Percentiles rank a stretch among this genome's conserved stretches.
Evolutionary conservation across 148 eudicot genomes (phyloP).

Genomic region (Rhododendron henanense): DNA sequence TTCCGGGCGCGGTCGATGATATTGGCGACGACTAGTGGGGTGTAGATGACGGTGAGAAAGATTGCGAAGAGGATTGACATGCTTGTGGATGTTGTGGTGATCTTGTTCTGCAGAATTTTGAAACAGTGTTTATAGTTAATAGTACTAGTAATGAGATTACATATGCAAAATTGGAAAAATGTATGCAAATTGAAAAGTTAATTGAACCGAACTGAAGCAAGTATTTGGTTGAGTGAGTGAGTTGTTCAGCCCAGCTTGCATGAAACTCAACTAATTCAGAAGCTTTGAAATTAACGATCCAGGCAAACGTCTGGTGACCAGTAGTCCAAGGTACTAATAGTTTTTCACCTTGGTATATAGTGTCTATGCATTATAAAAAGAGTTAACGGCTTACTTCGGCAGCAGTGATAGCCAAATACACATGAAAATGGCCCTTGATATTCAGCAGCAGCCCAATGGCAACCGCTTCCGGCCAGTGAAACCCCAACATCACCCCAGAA

Average conservation of each 20-base stretch:
- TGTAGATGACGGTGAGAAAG: conserved; percentile 58
- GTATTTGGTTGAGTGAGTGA: background rate
- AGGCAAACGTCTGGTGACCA: too few relatives aligned
- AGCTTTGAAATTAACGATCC: too few relatives aligned
- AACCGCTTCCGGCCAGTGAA: conserved; percentile 72
- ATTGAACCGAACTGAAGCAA: background rate
- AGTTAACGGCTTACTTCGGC: conserved; percentile 38
- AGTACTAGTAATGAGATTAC: background rate
- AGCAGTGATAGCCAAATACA: conserved; percentile 65
- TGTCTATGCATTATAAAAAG: background rate
- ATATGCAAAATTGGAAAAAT: background rate
- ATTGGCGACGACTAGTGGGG: conserved; percentile 61
- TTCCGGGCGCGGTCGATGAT: conserved; percentile 66
- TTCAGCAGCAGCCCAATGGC: conserved; percentile 73
- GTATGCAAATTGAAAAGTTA: background rate
- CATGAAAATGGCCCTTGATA: conserved; percentile 84
- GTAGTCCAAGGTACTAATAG: too few relatives aligned
- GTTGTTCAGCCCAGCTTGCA: background rate
- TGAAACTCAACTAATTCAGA: too few relatives aligned
- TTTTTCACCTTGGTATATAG: background rate
- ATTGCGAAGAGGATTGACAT: conserved; percentile 56
- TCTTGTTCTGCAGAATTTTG: conserved; percentile 37
- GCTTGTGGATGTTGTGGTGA: conserved; percentile 54
- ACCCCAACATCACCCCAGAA: conserved; percentile 60
- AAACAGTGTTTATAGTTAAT: background rate